Evolutionary conservation across 2,329 filamentous ascomycete species (phyloP).

Genomic region (Fusarium proliferatum): DNA sequence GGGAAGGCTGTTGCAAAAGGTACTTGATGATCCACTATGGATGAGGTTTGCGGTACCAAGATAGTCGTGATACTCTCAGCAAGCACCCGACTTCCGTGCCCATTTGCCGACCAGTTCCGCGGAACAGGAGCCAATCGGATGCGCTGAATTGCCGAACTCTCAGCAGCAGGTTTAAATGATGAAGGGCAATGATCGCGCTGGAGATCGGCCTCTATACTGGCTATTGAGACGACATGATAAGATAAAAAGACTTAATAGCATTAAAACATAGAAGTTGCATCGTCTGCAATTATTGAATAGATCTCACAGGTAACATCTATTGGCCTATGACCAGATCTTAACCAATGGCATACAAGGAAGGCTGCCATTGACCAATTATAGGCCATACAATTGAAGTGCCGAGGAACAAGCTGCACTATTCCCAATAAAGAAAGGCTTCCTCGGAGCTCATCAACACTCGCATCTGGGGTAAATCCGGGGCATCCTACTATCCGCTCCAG

Average conservation of each 20-base stretch:
- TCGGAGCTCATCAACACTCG: slow-evolving; percentile 3
- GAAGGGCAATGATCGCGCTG: not conserved
- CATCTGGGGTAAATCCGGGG: slow-evolving; percentile 23
- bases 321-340: rapidly evolving
- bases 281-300: rapidly evolving
- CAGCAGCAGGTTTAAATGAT: not conserved
- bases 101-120: not conserved
- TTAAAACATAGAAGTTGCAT: rapidly evolving
- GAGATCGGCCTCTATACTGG: no score
- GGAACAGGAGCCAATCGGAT: slow-evolving; percentile 27
- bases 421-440: not conserved
- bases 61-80: no score
- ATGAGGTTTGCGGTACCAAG: no score
- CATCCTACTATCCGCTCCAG: not conserved
- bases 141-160: not conserved
- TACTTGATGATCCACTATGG: no score
- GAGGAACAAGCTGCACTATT: not conserved
- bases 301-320: not conserved
- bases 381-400: not conserved
- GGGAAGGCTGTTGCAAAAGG: no score
- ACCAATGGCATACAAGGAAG: rapidly evolving
- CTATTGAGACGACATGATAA: no score
- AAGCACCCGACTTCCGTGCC: not conserved
- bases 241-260: rapidly evolving
- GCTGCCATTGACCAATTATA: not conserved